Evolutionary conservation across 2,329 filamentous ascomycete species (phyloP).

Genomic region (Colletotrichum agaves): DNA sequence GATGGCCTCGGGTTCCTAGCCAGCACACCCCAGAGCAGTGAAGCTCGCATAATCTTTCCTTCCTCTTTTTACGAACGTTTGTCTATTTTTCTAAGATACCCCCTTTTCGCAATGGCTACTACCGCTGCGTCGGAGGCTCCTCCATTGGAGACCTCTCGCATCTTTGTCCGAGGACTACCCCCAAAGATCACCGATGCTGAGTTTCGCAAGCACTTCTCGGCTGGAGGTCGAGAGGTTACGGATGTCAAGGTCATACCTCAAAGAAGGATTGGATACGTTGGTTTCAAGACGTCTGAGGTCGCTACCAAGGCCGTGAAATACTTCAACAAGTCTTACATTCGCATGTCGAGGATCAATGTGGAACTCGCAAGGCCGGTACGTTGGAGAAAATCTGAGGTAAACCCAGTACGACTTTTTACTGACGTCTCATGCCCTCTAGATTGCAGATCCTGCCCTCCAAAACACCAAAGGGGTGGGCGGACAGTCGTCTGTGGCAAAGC

Average conservation of each 20-base stretch:
- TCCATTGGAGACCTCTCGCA: slow-evolving; percentile 70
- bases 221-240: slow-evolving; percentile 78
- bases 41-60: slow-evolving; percentile 26
- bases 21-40: slow-evolving; percentile 23
- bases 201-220: slow-evolving; percentile 88
- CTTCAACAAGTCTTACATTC: slow-evolving; percentile 95
- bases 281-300: slow-evolving; percentile 85
- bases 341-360: slow-evolving; percentile 93
- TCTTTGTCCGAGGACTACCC: slow-evolving; percentile 86
- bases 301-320: slow-evolving; percentile 89
- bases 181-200: slow-evolving; percentile 86
- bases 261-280: slow-evolving; percentile 93
- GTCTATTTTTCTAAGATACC: slow-evolving; percentile 33
- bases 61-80: slow-evolving; percentile 22
- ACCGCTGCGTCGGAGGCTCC: slow-evolving; percentile 35
- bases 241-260: slow-evolving; percentile 92
- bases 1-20: slow-evolving; percentile 29
- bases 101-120: slow-evolving; percentile 38
- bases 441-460: slow-evolving; percentile 55
- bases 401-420: not conserved
- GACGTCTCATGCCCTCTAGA: slow-evolving; percentile 40
- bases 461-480: slow-evolving; percentile 39
- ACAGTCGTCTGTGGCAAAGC: slow-evolving; percentile 18
- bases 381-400: not conserved
- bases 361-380: slow-evolving; percentile 79